These are phyloP conservation scores for Basidioascus undulatus DNA, from an alignment of 768 basidiomycete species.

Conservation along the genomic window DNA sequence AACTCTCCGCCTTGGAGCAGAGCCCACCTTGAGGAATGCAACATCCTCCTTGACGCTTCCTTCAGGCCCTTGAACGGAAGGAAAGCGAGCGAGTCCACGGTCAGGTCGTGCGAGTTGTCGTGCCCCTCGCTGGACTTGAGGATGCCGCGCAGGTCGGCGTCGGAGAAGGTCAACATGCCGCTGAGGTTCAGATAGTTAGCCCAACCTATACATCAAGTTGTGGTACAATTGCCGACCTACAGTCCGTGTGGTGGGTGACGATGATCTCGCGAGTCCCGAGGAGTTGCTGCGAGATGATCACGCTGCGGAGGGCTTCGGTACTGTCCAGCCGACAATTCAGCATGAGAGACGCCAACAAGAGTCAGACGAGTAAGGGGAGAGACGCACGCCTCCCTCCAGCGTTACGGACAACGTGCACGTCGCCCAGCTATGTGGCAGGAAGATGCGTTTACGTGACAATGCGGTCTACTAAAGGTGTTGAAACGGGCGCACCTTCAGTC, in stretches of 20 bases:
- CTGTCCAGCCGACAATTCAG: too few relatives aligned
- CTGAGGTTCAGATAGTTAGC: constrained; percentile 10
- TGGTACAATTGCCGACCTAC: not conserved
- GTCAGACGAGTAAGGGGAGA: too few relatives aligned
- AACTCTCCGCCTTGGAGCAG: too few relatives aligned
- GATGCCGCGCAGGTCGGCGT: constrained; percentile 24
- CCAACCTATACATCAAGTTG: not conserved
- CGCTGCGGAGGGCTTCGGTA: constrained; percentile 36
- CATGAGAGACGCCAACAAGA: too few relatives aligned
- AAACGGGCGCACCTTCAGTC: too few relatives aligned
- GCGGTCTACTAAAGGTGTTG: too few relatives aligned
- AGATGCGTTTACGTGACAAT: too few relatives aligned
- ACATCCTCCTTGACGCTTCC: not conserved
- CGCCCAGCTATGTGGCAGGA: too few relatives aligned
- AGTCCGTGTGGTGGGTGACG: constrained; percentile 31
- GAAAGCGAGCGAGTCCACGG: constrained; percentile 29
- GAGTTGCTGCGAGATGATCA: constrained; percentile 48
- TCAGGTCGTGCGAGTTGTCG: constrained; percentile 9
- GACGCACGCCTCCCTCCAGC: too few relatives aligned
- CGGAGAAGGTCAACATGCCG: constrained; percentile 42
- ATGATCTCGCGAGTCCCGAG: constrained; percentile 44
- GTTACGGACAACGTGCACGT: too few relatives aligned
- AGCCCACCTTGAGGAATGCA: not conserved
- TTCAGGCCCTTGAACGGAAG: constrained; percentile 24
- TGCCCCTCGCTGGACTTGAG: constrained; percentile 25